phyloP scores from a whole-genome alignment of 345 rosid genomes.

The Euphorbia pulcherrima region DNA sequence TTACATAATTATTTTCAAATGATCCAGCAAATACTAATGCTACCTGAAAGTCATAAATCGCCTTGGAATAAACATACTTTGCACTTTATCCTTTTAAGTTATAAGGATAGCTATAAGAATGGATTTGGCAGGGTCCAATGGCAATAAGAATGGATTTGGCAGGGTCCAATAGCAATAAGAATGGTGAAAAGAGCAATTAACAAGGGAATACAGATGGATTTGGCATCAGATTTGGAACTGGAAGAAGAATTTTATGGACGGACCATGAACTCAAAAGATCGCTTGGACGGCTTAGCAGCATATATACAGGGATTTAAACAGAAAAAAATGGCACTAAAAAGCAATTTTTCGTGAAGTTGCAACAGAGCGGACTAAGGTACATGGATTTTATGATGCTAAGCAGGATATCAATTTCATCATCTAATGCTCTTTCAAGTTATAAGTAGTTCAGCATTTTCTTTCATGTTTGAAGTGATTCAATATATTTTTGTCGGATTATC shows the following conservation, averaged over 20 bases:
- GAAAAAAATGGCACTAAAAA: background rate
- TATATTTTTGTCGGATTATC: no score
- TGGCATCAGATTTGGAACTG: slow-evolving; percentile 51
- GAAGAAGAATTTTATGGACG: slow-evolving; percentile 74
- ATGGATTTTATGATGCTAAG: slow-evolving; percentile 26
- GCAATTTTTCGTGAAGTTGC: slow-evolving; percentile 30
- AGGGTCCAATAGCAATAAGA: slow-evolving; percentile 78
- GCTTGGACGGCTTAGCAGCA: slow-evolving; percentile 86
- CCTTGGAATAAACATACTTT: background rate
- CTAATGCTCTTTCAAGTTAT: background rate
- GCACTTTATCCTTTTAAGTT: no score
- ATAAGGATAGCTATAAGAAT: no score
- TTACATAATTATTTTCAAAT: background rate
- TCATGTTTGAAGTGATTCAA: background rate
- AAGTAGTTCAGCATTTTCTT: no score
- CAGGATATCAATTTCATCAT: background rate
- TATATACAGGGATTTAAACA: slow-evolving; percentile 47
- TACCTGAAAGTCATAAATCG: background rate
- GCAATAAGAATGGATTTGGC: slow-evolving; percentile 12
- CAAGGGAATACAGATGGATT: slow-evolving; percentile 61
- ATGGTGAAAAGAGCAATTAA: slow-evolving; percentile 77
- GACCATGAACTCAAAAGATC: slow-evolving; percentile 60
- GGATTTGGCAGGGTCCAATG: no score
- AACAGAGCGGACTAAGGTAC: slow-evolving; percentile 59
- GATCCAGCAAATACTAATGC: no score